Conservation (phyloP, 805 yeast species). For the Metschnikowia cerradonensis region DNA sequence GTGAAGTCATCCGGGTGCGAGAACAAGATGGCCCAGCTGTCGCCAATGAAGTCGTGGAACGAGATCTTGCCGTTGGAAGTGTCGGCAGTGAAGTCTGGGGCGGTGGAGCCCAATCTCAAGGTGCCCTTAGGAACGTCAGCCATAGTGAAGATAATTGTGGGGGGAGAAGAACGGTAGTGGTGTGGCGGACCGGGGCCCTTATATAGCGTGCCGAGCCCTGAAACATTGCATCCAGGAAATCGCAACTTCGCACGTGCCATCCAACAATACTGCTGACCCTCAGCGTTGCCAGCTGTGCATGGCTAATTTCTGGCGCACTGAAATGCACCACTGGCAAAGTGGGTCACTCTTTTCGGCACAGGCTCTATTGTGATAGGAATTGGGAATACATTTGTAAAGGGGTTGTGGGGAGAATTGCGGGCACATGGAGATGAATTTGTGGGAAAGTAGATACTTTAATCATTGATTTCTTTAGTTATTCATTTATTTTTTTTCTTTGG, state of each 20-base stretch:
- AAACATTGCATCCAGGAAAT: slow-evolving; percentile 2
- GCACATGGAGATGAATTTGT: too few relatives aligned
- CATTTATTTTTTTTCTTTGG: too few relatives aligned
- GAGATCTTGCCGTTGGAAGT: slow-evolving; percentile 80
- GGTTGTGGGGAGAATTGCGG: background rate
- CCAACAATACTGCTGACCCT: background rate
- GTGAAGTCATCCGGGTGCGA: slow-evolving; percentile 97
- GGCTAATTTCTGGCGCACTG: background rate
- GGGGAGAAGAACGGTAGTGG: background rate
- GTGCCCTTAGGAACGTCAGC: slow-evolving; percentile 19
- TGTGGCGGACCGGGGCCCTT: background rate
- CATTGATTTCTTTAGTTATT: too few relatives aligned
- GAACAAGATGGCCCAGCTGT: slow-evolving; percentile 83
- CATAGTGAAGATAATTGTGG: slow-evolving; percentile 5
- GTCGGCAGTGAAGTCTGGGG: slow-evolving; percentile 83
- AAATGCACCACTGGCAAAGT: background rate
- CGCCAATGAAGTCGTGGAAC: slow-evolving; percentile 83
- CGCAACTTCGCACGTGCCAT: slow-evolving; percentile 23
- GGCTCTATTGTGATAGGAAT: background rate
- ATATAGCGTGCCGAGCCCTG: background rate
- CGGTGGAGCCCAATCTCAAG: slow-evolving; percentile 72
- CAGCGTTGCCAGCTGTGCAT: background rate
- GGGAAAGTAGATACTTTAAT: too few relatives aligned
- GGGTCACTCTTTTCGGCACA: background rate
- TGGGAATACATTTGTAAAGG: background rate